These are phyloP conservation scores for Lasiodiplodia sp. DNA, from an alignment of 2,329 filamentous ascomycete species.

Conservation along the genomic window DNA sequence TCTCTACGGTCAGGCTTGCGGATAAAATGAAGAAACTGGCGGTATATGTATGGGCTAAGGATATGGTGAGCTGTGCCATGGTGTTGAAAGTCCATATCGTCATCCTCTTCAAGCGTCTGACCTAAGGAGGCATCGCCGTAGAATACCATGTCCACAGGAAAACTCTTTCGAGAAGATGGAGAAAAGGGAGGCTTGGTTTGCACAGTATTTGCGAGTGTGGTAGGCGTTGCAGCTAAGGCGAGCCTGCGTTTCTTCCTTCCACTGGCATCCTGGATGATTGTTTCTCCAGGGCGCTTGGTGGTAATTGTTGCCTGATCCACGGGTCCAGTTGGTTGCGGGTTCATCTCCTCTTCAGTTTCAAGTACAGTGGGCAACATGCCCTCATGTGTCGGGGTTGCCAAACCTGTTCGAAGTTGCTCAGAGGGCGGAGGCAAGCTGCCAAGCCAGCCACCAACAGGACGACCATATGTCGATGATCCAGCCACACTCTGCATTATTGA, in stretches of 20 bases:
- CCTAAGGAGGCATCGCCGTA: slow-evolving; percentile 33
- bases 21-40: slow-evolving; percentile 39
- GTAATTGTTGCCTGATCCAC: not conserved
- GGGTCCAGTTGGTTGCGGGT: not conserved
- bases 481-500: slow-evolving; percentile 12
- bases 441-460: not conserved
- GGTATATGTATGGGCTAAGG: slow-evolving; percentile 37
- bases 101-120: slow-evolving; percentile 26
- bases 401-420: not conserved
- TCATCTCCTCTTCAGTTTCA: not conserved
- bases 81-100: slow-evolving; percentile 30
- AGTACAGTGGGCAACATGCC: not conserved
- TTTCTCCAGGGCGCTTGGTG: slow-evolving; percentile 34
- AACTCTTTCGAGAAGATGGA: not conserved
- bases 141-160: slow-evolving; percentile 45
- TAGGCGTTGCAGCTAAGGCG: slow-evolving; percentile 34
- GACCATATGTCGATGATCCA: slow-evolving; percentile 4
- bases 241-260: slow-evolving; percentile 47
- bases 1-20: slow-evolving; percentile 31
- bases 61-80: slow-evolving; percentile 30
- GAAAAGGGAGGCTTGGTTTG: not conserved
- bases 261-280: slow-evolving; percentile 36
- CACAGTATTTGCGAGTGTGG: slow-evolving; percentile 20
- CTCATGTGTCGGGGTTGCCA: not conserved
- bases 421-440: slow-evolving; percentile 30